Conservation (phyloP, 164 flowering plant species). For the Warburgia ugandensis region DNA sequence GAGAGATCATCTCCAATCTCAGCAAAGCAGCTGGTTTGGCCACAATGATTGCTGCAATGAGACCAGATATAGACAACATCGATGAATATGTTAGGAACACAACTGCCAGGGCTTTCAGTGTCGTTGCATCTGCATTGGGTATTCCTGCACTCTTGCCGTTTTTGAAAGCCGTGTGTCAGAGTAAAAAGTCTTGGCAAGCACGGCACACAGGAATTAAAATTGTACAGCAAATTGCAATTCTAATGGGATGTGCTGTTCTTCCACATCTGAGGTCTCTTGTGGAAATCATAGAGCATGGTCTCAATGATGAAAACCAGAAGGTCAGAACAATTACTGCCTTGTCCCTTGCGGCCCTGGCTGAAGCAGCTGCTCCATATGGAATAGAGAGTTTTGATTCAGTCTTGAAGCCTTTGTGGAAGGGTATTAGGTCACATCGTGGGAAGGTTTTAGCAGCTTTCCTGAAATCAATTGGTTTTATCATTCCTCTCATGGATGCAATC, state of each 20-base stretch:
- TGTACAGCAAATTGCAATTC: slow-evolving; percentile 96
- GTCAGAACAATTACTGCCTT: slow-evolving; percentile 93
- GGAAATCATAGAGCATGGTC: slow-evolving; percentile 93
- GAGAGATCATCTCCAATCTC: slow-evolving; percentile 93
- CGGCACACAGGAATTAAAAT: slow-evolving; percentile 96
- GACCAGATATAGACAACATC: slow-evolving; percentile 95
- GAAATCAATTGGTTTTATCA: slow-evolving; percentile 95
- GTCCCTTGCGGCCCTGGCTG: slow-evolving; percentile 95
- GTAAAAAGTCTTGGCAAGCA: slow-evolving; percentile 99
- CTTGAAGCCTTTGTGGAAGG: slow-evolving; percentile 98
- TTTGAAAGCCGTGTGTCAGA: slow-evolving; percentile 95
- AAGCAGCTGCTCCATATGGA: slow-evolving; percentile 99
- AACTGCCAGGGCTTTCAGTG: slow-evolving; percentile 98
- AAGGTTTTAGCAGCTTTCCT: slow-evolving; percentile 97
- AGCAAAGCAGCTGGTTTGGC: slow-evolving; percentile 99
- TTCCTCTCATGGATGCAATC: slow-evolving; percentile 97
- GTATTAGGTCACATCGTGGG: slow-evolving; percentile 94
- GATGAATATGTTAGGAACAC: slow-evolving; percentile 99
- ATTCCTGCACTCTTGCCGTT: slow-evolving; percentile 94
- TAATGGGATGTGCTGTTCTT: slow-evolving; percentile 96
- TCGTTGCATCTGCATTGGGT: slow-evolving; percentile 96
- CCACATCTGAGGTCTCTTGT: slow-evolving; percentile 91
- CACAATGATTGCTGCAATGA: slow-evolving; percentile 99
- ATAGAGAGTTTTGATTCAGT: slow-evolving; percentile 98
- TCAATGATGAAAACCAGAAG: slow-evolving; percentile 96